These are phyloP conservation scores for Solanum medicagineum DNA, from an alignment of 257 asterid species.

Conservation along the genomic window DNA sequence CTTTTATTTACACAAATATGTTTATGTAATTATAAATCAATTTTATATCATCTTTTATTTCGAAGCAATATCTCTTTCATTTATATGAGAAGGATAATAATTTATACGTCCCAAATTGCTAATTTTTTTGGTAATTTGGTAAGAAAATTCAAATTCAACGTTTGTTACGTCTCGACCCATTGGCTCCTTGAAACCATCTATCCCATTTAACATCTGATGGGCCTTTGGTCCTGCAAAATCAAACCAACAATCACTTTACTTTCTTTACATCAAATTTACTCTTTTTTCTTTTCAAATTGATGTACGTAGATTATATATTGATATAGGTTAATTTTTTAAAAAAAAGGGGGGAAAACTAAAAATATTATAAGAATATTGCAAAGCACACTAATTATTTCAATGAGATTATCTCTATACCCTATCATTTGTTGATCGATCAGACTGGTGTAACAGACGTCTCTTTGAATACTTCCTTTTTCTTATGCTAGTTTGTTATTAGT, in stretches of 20 bases:
- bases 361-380: not conserved
- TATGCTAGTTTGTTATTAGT: not conserved
- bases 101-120: too few relatives aligned
- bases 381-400: not conserved
- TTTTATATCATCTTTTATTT: not conserved
- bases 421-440: not conserved
- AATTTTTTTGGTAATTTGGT: not conserved
- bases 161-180: slow-evolving; percentile 50
- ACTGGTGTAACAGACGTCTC: not conserved
- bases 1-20: not conserved
- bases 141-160: slow-evolving; percentile 43
- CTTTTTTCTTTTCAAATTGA: not conserved
- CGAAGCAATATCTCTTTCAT: not conserved
- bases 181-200: slow-evolving; percentile 87
- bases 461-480: not conserved
- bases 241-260: not conserved
- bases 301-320: not conserved
- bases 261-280: not conserved
- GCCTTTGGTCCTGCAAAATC: slow-evolving; percentile 49
- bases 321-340: not conserved
- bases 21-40: not conserved
- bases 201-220: slow-evolving; percentile 68
- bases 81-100: not conserved
- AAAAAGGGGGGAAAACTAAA: not conserved
- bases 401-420: not conserved